These are phyloP conservation scores for Thalassiosira mediterranea DNA, from an alignment of 352 stramenopile genomes.

Conservation along the genomic window DNA sequence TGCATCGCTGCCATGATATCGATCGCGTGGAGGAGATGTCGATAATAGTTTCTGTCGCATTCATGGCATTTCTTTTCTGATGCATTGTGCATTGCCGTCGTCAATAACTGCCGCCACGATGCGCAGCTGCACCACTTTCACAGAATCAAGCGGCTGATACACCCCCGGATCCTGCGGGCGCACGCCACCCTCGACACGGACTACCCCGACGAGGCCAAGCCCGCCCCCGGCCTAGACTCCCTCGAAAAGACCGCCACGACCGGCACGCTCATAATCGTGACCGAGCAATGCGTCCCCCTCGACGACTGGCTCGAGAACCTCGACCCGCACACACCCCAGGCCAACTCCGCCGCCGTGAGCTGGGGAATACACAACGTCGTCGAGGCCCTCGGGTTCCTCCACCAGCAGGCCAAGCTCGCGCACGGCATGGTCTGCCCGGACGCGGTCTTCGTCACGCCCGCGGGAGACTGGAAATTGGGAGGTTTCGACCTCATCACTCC, in stretches of 20 bases:
- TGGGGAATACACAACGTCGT: constrained; percentile 94
- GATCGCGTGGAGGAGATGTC: no score
- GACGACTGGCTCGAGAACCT: constrained; percentile 87
- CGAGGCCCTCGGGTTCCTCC: constrained; percentile 92
- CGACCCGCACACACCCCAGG: constrained; percentile 69
- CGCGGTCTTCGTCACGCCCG: constrained; percentile 92
- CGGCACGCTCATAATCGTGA: constrained; percentile 92
- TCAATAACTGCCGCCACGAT: background rate
- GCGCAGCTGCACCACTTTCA: constrained; percentile 84
- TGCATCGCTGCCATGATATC: background rate
- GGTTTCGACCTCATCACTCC: constrained; percentile 91
- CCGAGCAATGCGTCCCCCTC: constrained; percentile 91
- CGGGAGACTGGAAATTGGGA: constrained; percentile 94
- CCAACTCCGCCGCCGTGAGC: constrained; percentile 81
- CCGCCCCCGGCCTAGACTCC: constrained; percentile 17
- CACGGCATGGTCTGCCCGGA: constrained; percentile 90
- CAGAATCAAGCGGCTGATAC: constrained; percentile 91
- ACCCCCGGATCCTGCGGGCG: constrained; percentile 92
- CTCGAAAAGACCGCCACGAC: constrained; percentile 70
- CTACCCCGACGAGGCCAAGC: constrained; percentile 57
- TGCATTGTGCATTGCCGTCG: no score
- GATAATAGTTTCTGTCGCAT: background rate
- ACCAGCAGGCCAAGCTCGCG: constrained; percentile 91
- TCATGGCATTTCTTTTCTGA: background rate
- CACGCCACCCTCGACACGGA: constrained; percentile 85